phyloP scores from a whole-genome alignment of 1,284 basidiomycete genomes.

The Exobasidium cylindrosporum region DNA sequence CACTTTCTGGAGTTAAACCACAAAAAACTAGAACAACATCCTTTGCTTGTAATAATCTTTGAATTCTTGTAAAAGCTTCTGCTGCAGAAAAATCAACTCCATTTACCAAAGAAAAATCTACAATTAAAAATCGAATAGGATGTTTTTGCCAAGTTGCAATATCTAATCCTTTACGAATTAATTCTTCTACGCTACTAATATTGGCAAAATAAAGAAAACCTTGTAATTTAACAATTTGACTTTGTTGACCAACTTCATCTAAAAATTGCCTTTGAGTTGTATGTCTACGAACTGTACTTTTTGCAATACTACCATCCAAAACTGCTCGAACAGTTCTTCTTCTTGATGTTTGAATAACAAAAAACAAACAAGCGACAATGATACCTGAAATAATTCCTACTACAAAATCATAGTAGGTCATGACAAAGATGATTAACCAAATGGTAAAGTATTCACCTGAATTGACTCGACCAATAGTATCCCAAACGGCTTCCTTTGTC shows the following conservation, averaged over 20 bases:
- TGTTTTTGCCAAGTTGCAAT: conserved; percentile 71
- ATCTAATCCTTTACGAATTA: conserved; percentile 70
- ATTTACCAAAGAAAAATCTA: conserved; percentile 69
- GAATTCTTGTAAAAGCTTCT: conserved; percentile 89
- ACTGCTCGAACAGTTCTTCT: conserved; percentile 47
- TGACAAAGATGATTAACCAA: conserved; percentile 66
- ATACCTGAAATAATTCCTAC: conserved; percentile 90
- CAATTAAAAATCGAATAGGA: conserved; percentile 73
- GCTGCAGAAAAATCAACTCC: conserved; percentile 93
- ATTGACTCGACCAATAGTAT: conserved; percentile 78
- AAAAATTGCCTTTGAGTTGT: conserved; percentile 84
- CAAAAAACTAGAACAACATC: conserved; percentile 83
- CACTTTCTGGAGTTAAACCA: conserved; percentile 61
- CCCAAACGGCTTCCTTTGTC: conserved; percentile 89
- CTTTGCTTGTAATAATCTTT: conserved; percentile 73
- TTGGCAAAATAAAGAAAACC: conserved; percentile 95
- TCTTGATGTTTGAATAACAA: conserved; percentile 90
- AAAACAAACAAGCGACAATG: conserved; percentile 87
- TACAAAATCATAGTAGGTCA: conserved; percentile 71
- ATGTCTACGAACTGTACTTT: conserved; percentile 88
- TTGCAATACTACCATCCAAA: conserved; percentile 49
- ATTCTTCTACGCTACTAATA: conserved; percentile 78
- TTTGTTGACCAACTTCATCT: conserved; percentile 84
- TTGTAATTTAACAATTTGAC: conserved; percentile 79
- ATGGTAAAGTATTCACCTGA: conserved; percentile 60